phyloP scores from a whole-genome alignment of 345 rosid genomes.

The Lepidium didymum region DNA sequence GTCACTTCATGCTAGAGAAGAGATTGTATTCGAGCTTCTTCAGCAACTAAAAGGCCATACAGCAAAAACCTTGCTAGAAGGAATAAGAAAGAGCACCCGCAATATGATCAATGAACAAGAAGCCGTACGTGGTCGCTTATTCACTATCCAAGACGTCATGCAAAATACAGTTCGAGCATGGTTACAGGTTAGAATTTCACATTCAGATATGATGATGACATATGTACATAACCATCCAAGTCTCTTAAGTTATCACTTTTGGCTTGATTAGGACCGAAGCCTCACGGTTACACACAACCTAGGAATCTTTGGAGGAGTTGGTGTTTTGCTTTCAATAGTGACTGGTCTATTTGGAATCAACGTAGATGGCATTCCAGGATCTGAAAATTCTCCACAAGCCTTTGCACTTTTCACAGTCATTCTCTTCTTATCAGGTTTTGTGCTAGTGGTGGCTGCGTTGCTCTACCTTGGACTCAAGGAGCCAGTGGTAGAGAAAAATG shows the following conservation, averaged over 20 bases:
- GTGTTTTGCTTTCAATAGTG: conserved; percentile 49
- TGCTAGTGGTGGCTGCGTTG: conserved; percentile 35
- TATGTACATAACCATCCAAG: background rate
- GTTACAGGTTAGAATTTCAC: conserved; percentile 44
- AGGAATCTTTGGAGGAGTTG: conserved; percentile 65
- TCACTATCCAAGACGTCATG: conserved; percentile 63
- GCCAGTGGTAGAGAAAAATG: conserved; percentile 39
- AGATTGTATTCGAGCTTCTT: conserved; percentile 62
- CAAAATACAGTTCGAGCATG: conserved; percentile 61
- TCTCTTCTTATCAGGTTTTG: conserved; percentile 37
- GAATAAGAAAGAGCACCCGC: conserved; percentile 42
- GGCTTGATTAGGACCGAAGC: conserved; percentile 46
- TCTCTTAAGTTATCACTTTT: background rate
- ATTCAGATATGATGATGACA: background rate
- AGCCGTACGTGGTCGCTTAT: conserved; percentile 52
- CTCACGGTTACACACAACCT: conserved; percentile 56
- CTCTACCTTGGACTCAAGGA: conserved; percentile 53
- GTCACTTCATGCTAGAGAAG: conserved; percentile 65
- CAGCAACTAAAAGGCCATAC: conserved; percentile 47
- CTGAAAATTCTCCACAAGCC: conserved; percentile 35
- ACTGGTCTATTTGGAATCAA: conserved; percentile 63
- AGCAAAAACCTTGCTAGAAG: conserved; percentile 34
- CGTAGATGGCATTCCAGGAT: conserved; percentile 64
- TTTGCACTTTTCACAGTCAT: conserved; percentile 40
- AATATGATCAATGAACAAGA: conserved; percentile 60